These are phyloP conservation scores for Dalechampia spathulata DNA, from an alignment of 441 rosid genomes.

Conservation along the genomic window DNA sequence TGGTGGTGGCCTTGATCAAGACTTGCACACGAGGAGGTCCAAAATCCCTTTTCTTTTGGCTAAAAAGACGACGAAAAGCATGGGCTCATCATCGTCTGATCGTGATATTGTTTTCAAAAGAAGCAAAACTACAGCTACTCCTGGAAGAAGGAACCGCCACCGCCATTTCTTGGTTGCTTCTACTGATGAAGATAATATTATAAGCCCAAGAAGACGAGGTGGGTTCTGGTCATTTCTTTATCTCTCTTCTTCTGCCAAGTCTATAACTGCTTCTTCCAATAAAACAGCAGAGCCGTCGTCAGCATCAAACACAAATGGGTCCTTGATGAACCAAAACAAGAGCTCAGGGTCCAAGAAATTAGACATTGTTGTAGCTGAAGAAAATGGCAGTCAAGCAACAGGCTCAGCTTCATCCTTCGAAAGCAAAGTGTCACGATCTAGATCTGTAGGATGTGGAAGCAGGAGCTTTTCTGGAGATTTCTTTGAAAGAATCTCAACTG, in stretches of 20 bases:
- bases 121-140: slow-evolving; percentile 68
- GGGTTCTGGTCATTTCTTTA: slow-evolving; percentile 87
- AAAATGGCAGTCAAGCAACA: too few species aligned
- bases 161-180: slow-evolving; percentile 32
- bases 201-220: slow-evolving; percentile 52
- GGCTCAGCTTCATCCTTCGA: too few species aligned
- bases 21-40: slow-evolving; percentile 29
- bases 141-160: slow-evolving; percentile 19
- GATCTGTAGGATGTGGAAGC: too few species aligned
- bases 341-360: slow-evolving; percentile 29
- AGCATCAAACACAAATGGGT: too few species aligned
- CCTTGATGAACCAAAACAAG: too few species aligned
- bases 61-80: slow-evolving; percentile 66
- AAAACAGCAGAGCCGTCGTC: slow-evolving; percentile 32
- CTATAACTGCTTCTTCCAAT: slow-evolving; percentile 17
- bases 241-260: slow-evolving; percentile 47
- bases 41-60: slow-evolving; percentile 67
- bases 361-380: too few species aligned
- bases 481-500: too few species aligned
- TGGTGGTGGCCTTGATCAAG: slow-evolving; percentile 22
- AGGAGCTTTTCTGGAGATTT: too few species aligned
- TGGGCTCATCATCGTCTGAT: slow-evolving; percentile 37
- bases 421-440: too few species aligned
- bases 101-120: slow-evolving; percentile 48
- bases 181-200: slow-evolving; percentile 32